These are phyloP conservation scores for Syncephalis fuscata DNA, from an alignment of 371 early-diverging fungal genomes.

Conservation along the genomic window DNA sequence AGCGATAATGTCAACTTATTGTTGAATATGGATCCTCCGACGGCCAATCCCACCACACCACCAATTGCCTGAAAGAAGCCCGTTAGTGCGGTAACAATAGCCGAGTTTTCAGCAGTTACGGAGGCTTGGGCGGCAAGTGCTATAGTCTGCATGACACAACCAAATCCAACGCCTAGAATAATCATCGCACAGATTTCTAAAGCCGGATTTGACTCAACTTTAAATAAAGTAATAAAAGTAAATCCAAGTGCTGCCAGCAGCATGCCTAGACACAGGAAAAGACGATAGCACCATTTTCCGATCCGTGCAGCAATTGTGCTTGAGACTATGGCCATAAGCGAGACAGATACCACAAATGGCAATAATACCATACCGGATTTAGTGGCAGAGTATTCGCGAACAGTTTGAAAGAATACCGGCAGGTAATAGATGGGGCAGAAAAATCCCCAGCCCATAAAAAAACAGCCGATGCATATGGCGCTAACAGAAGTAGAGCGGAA, in stretches of 20 bases:
- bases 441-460: slow-evolving; percentile 23
- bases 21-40: slow-evolving; percentile 29
- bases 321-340: slow-evolving; percentile 12
- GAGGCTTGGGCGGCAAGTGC: slow-evolving; percentile 36
- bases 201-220: neutral
- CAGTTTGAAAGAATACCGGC: slow-evolving; percentile 38
- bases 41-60: slow-evolving; percentile 47
- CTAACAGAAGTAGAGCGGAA: slow-evolving; percentile 13
- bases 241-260: slow-evolving; percentile 13
- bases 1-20: slow-evolving; percentile 16
- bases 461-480: slow-evolving; percentile 14
- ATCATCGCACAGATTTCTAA: slow-evolving; percentile 18
- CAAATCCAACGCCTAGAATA: slow-evolving; percentile 22
- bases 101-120: slow-evolving; percentile 28
- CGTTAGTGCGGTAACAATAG: slow-evolving; percentile 40
- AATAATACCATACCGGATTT: slow-evolving; percentile 40
- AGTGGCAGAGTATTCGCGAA: slow-evolving; percentile 26
- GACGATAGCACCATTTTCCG: slow-evolving; percentile 14
- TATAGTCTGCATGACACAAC: slow-evolving; percentile 31
- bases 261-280: slow-evolving; percentile 13
- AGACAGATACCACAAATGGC: slow-evolving; percentile 30
- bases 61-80: slow-evolving; percentile 46
- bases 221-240: slow-evolving; percentile 17
- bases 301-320: slow-evolving; percentile 23
- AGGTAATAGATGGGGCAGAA: slow-evolving; percentile 34